Conservation (phyloP, 2,329 filamentous ascomycete genomes). For the Colletotrichum ledebouriae region DNA sequence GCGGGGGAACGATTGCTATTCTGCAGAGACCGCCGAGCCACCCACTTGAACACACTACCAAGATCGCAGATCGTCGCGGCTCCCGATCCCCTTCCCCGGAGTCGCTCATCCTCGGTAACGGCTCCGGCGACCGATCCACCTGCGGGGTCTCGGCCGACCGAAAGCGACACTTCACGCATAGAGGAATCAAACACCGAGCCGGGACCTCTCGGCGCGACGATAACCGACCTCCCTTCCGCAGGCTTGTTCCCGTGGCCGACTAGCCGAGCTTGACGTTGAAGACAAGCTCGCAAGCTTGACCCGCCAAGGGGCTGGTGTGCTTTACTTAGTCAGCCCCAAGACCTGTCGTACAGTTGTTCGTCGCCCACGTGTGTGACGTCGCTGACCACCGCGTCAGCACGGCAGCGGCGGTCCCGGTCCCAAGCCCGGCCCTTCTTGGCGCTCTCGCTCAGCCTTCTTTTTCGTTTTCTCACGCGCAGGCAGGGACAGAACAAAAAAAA, state of each 20-base stretch:
- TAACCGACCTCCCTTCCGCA: constrained; percentile 1
- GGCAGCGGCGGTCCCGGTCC: constrained; percentile 32
- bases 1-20: constrained; percentile 26
- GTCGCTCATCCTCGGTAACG: constrained; percentile 3
- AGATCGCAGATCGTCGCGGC: not conserved
- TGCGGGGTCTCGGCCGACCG: not conserved
- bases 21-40: constrained; percentile 9
- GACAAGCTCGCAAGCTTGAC: constrained; percentile 1
- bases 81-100: not conserved
- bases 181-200: not conserved
- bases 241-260: constrained; percentile 2
- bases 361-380: constrained; percentile 39
- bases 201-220: constrained; percentile 9
- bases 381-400: constrained; percentile 39
- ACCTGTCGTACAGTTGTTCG: constrained; percentile 4
- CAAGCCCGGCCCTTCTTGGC: constrained; percentile 22
- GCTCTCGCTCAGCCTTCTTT: constrained; percentile 4
- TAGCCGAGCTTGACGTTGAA: not conserved
- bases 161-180: not conserved
- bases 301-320: constrained; percentile 3
- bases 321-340: constrained; percentile 36
- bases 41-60: not conserved
- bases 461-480: not conserved
- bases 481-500: not conserved
- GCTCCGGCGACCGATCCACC: constrained; percentile 12